Percentiles rank a stretch among this genome's conserved stretches.
phyloP scores from a whole-genome alignment of 345 rosid species.

The Citrus sp. region DNA sequence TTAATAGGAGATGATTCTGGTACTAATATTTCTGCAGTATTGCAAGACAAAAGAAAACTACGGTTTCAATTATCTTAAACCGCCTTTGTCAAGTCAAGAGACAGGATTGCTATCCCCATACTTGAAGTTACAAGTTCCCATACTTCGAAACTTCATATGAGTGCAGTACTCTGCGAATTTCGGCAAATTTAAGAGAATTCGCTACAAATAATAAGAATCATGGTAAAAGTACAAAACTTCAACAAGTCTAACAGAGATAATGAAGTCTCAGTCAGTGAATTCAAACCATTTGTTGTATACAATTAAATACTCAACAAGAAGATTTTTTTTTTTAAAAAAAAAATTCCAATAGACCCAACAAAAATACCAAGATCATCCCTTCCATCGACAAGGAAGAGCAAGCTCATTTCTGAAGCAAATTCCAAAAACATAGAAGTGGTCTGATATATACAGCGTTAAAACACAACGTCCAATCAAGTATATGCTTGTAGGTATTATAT shows the following conservation, averaged over 20 bases:
- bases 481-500: conserved; percentile 26
- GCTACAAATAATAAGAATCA: neutral
- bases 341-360: neutral
- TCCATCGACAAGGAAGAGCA: neutral
- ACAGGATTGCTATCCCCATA: neutral
- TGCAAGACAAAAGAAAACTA: neutral
- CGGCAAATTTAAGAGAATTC: neutral
- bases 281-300: neutral
- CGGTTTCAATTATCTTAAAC: too few species aligned
- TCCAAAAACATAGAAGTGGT: neutral
- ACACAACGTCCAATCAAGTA: conserved; percentile 1
- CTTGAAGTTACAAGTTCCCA: neutral
- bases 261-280: neutral
- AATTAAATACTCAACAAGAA: neutral
- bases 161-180: too few species aligned
- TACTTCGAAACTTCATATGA: neutral
- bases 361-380: neutral
- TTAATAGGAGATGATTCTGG: neutral
- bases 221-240: neutral
- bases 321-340: neutral
- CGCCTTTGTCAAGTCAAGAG: too few species aligned
- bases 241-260: neutral
- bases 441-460: conserved; percentile 28
- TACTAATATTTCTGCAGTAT: neutral
- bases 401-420: too few species aligned